Conservation (phyloP, 345 rosid genomes). For the Gossypium stocksii region DNA sequence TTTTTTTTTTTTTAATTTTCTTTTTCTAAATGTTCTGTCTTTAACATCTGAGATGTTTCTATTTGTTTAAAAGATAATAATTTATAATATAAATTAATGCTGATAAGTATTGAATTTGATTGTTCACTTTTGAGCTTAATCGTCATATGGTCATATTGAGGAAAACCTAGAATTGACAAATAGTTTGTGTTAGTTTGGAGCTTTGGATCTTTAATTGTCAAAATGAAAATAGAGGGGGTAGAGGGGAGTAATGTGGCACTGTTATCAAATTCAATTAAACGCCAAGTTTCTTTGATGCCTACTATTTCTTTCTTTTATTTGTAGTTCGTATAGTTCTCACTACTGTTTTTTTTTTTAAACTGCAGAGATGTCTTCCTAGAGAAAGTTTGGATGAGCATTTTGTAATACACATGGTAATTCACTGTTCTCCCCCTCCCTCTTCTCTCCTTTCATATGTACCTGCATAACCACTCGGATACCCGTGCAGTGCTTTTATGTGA, state of each 20-base stretch:
- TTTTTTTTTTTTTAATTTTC: background rate
- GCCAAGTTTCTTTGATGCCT: background rate
- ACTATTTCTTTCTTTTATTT: background rate
- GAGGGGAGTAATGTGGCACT: background rate
- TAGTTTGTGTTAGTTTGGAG: background rate
- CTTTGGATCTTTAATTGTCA: background rate
- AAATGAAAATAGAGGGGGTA: background rate
- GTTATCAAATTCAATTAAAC: background rate
- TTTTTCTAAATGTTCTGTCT: background rate
- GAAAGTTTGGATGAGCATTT: constrained; percentile 88
- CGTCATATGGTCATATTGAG: constrained; percentile 6
- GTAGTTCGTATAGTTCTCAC: background rate
- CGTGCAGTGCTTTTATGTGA: background rate
- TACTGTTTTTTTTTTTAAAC: background rate
- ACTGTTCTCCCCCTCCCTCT: background rate
- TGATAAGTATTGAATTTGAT: background rate
- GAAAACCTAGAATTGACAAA: background rate
- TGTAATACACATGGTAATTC: constrained; percentile 72
- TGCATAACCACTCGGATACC: background rate
- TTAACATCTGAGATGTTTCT: background rate
- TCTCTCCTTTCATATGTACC: background rate
- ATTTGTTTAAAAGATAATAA: background rate
- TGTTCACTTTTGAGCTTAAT: background rate
- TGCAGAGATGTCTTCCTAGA: constrained; percentile 83
- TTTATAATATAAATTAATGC: background rate